These are phyloP conservation scores for Aspergillus homomorphus DNA, from an alignment of 495 filamentous ascomycete genomes.

Conservation along the genomic window DNA sequence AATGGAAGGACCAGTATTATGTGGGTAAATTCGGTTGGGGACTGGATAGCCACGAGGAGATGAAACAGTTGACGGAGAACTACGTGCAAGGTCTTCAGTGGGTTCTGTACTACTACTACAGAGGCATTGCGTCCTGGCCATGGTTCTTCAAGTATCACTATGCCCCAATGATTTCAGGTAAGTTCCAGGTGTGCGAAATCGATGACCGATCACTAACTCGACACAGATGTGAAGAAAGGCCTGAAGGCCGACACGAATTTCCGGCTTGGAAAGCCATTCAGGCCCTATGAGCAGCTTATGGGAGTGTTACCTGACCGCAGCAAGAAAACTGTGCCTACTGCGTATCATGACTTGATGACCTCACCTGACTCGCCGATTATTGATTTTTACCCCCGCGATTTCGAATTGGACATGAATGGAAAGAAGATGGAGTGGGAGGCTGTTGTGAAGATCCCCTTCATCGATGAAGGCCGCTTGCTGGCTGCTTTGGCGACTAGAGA, in stretches of 20 bases:
- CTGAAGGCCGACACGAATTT: conserved; percentile 87
- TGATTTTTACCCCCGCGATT: conserved; percentile 97
- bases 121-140: conserved; percentile 94
- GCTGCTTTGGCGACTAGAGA: conserved; percentile 83
- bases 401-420: conserved; percentile 98
- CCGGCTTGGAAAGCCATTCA: conserved; percentile 88
- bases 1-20: conserved; percentile 95
- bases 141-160: conserved; percentile 99
- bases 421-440: conserved; percentile 99
- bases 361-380: conserved; percentile 89
- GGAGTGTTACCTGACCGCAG: conserved; percentile 95
- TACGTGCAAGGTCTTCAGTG: conserved; percentile 98
- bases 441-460: conserved; percentile 98
- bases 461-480: conserved; percentile 83
- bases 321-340: conserved; percentile 86
- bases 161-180: conserved; percentile 91
- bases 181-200: conserved; percentile 13
- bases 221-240: conserved; percentile 79
- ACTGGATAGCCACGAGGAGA: conserved; percentile 75
- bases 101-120: conserved; percentile 98
- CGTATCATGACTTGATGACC: conserved; percentile 93
- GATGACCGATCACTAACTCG: conserved; percentile 3
- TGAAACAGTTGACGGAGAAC: conserved; percentile 84
- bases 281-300: conserved; percentile 96
- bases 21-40: conserved; percentile 85